Evolutionary conservation across 2,329 filamentous ascomycete species (phyloP), one percentile per base, ranked within the genome.

Genomic region (Talaromyces sp.): DNA sequence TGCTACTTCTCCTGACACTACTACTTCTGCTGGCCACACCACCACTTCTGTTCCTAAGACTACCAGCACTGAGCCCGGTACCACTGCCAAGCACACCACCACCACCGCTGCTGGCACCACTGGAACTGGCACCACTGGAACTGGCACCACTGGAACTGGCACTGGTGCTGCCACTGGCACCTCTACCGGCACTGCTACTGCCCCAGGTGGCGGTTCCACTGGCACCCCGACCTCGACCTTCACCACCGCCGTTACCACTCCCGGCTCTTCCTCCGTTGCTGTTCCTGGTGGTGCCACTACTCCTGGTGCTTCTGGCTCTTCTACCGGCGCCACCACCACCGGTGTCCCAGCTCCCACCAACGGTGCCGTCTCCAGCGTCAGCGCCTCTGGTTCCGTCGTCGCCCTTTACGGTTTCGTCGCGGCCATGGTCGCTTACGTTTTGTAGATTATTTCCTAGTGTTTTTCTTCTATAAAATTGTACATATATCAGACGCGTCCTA

Each of bases 1-100:
- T 65, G 95, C 95, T 63, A 75, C 80, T 13, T 38, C 55, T 17
- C 41, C 43, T 5, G 27, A 46, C 29, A 24, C 55, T 7, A 38
- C 55, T 32, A 54, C 58, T 11, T 41, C 49, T 24, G 46, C 49
- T 50, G 35, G 31, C n/a, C 49, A 56, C 29, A 21, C 55, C 24
- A 35, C 56, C 9, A 58, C 59, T 32, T 13, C 56, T 13, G 21
- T 38, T 17, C 14, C 19, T 27, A 19, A 49, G 19, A 54, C 59
- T 0, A 27, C 56, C n/a, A 46, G 49, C 21, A 58, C 59, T 0
- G 19, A 31, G 26, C 32, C 50, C 29, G 49, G 13, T 26, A 32
- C 55, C 21, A 29, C 55, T 17, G 35, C 27, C n/a, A 38, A 52
- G 0, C 27, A 24, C n/a, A 29, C 56, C 21, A 52, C 58, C 17